A percentile compares a stretch with the other conserved stretches of the same genome.
These are phyloP conservation scores for Aspergillus ochraceoroseus DNA, from an alignment of 2,329 filamentous ascomycete genomes.

Conservation along the genomic window DNA sequence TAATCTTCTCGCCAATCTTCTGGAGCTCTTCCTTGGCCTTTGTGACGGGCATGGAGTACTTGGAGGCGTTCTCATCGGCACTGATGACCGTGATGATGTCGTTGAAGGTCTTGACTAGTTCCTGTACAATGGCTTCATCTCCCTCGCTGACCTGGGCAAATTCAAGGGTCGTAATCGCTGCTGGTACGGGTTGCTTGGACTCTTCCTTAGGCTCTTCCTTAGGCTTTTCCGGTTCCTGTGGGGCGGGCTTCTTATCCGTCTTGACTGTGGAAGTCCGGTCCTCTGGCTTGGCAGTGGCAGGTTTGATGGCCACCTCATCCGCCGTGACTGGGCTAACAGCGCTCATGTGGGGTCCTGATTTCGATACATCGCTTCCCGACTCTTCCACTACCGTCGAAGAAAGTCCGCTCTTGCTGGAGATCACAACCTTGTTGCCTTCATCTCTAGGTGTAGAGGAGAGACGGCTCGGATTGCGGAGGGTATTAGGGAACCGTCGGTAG, in stretches of 20 bases:
- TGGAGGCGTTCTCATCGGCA: slow-evolving; percentile 70
- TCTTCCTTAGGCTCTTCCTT: slow-evolving; percentile 30
- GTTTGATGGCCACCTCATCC: slow-evolving; percentile 27
- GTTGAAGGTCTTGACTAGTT: slow-evolving; percentile 91
- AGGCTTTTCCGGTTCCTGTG: slow-evolving; percentile 25
- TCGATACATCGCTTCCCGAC: slow-evolving; percentile 55
- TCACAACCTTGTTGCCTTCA: slow-evolving; percentile 67
- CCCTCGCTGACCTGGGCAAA: slow-evolving; percentile 69
- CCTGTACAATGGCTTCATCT: slow-evolving; percentile 81
- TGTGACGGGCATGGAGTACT: slow-evolving; percentile 70
- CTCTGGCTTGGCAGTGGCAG: slow-evolving; percentile 28
- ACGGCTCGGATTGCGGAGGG: slow-evolving; percentile 47
- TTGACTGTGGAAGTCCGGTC: slow-evolving; percentile 26
- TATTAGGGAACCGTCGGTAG: slow-evolving; percentile 70
- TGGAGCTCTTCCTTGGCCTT: slow-evolving; percentile 81
- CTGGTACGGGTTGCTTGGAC: slow-evolving; percentile 36
- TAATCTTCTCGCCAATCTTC: slow-evolving; percentile 74
- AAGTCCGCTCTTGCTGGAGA: slow-evolving; percentile 78
- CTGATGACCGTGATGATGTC: slow-evolving; percentile 93
- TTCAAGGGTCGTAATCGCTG: slow-evolving; percentile 65
- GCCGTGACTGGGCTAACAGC: slow-evolving; percentile 31
- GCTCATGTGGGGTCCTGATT: slow-evolving; percentile 49
- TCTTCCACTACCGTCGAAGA: slow-evolving; percentile 71
- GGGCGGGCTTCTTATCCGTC: slow-evolving; percentile 33
- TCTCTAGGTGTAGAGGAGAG: slow-evolving; percentile 37